phyloP scores from a whole-genome alignment of 345 rosid genomes.

The Eutrema yunnanense region DNA sequence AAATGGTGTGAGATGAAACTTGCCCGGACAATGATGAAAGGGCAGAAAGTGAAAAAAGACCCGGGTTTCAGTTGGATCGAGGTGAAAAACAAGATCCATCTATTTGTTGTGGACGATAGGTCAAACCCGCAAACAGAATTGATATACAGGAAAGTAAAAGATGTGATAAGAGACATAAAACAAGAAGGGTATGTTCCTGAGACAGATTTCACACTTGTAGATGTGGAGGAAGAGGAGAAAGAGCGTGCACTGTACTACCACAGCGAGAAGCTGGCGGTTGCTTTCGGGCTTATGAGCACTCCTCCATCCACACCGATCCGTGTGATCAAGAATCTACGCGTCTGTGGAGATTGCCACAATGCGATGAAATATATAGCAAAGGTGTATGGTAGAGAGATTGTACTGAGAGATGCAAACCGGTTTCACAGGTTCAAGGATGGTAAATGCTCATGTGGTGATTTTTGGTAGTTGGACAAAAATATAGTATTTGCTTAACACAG shows the following conservation, averaged over 20 bases:
- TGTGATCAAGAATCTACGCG: constrained; percentile 42
- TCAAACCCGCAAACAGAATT: constrained; percentile 37
- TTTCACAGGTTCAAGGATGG: constrained; percentile 46
- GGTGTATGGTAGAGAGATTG: constrained; percentile 38
- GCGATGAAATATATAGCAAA: constrained; percentile 41
- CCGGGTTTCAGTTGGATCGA: constrained; percentile 68
- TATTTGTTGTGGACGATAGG: constrained; percentile 48
- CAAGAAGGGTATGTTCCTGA: constrained; percentile 51
- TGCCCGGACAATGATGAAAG: constrained; percentile 42
- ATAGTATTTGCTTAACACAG: neutral
- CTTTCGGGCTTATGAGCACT: constrained; percentile 41
- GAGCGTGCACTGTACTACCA: constrained; percentile 36
- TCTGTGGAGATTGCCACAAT: constrained; percentile 48
- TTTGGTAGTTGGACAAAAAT: constrained; percentile 18
- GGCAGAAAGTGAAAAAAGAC: constrained; percentile 46
- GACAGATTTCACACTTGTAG: constrained; percentile 41
- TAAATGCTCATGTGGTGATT: constrained; percentile 42
- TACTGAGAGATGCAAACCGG: constrained; percentile 50
- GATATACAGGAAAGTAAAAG: constrained; percentile 35
- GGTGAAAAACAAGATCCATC: constrained; percentile 41
- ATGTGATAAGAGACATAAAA: constrained; percentile 39
- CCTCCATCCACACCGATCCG: constrained; percentile 35
- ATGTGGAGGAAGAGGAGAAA: constrained; percentile 55
- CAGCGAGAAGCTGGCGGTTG: constrained; percentile 50
- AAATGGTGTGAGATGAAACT: constrained; percentile 41